Conservation (phyloP, 371 early-diverging fungal genomes). For the Circinella umbellata region DNA sequence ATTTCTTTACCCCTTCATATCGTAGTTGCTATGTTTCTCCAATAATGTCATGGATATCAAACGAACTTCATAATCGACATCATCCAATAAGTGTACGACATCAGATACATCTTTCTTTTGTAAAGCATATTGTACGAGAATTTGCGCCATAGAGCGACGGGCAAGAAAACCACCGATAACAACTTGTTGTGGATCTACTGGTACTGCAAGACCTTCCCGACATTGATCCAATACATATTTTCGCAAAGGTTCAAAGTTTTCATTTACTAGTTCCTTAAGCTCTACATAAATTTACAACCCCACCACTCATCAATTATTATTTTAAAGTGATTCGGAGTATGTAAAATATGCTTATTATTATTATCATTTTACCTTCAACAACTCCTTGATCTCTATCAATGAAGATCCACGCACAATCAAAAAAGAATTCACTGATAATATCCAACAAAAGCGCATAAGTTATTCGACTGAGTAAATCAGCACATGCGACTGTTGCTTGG, state of each 20-base stretch:
- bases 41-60: constrained; percentile 54
- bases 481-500: constrained; percentile 20
- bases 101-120: constrained; percentile 16
- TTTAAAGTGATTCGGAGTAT: background rate
- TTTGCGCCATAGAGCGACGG: constrained; percentile 50
- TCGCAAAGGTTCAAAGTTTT: constrained; percentile 9
- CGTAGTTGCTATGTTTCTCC: constrained; percentile 16
- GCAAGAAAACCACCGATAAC: constrained; percentile 52
- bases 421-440: constrained; percentile 57
- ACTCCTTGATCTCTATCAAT: constrained; percentile 23
- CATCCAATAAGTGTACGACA: constrained; percentile 34
- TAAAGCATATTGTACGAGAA: constrained; percentile 39
- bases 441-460: constrained; percentile 54
- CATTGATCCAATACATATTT: constrained; percentile 12
- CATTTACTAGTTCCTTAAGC: background rate
- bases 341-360: background rate
- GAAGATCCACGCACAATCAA: constrained; percentile 51
- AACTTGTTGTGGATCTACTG: background rate
- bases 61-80: constrained; percentile 66
- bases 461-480: constrained; percentile 34
- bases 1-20: constrained; percentile 15
- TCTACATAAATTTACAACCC: background rate
- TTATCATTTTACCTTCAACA: constrained; percentile 25
- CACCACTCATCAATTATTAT: no score
- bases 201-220: background rate